A percentile compares a stretch with the other conserved stretches of the same genome.
Evolutionary conservation across 2,329 filamentous ascomycete species (phyloP).

Genomic region (Pezicula carpinea): DNA sequence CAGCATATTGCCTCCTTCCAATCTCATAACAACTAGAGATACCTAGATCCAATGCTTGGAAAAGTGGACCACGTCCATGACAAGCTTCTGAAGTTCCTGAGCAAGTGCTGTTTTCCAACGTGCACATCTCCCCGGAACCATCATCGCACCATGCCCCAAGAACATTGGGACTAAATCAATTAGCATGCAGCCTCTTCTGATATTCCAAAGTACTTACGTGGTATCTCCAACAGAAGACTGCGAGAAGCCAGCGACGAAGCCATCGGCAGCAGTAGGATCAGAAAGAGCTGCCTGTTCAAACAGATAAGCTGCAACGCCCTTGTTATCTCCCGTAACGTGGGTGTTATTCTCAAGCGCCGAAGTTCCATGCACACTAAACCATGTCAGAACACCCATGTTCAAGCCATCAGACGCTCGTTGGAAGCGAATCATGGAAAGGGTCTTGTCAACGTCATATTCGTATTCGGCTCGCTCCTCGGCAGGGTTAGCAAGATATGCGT

Average conservation of each 20-base stretch:
- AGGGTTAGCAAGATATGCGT: slow-evolving; percentile 82
- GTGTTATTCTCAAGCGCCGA: slow-evolving; percentile 90
- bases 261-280: slow-evolving; percentile 52
- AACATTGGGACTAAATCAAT: slow-evolving; percentile 59
- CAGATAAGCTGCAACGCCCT: slow-evolving; percentile 81
- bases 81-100: slow-evolving; percentile 61
- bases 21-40: slow-evolving; percentile 73
- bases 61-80: slow-evolving; percentile 68
- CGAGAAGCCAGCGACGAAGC: slow-evolving; percentile 86
- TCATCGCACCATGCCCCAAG: slow-evolving; percentile 87
- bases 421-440: slow-evolving; percentile 75
- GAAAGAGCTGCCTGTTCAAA: slow-evolving; percentile 65
- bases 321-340: slow-evolving; percentile 82
- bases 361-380: slow-evolving; percentile 79
- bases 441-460: slow-evolving; percentile 58
- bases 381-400: slow-evolving; percentile 78
- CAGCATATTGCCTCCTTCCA: slow-evolving; percentile 61
- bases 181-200: not conserved
- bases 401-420: slow-evolving; percentile 67
- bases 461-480: slow-evolving; percentile 69
- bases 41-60: slow-evolving; percentile 63
- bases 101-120: slow-evolving; percentile 79
- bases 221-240: slow-evolving; percentile 91
- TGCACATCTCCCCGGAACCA: slow-evolving; percentile 66
- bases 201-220: slow-evolving; percentile 32